phyloP scores from a whole-genome alignment of 106 monocot genomes.

The Dendrobium chrysotoxum region DNA sequence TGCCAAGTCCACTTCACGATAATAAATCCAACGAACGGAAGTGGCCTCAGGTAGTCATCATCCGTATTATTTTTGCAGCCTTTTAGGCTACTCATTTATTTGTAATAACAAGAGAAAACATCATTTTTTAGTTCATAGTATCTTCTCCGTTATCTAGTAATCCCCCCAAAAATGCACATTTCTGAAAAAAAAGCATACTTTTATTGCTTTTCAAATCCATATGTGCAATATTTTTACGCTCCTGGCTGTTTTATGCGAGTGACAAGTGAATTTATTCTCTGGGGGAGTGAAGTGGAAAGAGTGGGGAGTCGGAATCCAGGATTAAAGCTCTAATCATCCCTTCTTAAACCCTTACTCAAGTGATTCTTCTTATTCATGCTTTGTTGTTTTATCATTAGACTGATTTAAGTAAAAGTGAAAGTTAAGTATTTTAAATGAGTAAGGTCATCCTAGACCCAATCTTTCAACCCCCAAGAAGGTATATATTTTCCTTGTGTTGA shows the following conservation, averaged over 20 bases:
- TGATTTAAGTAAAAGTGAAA: background rate
- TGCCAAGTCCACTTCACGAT: background rate
- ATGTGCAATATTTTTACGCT: background rate
- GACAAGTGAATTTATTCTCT: background rate
- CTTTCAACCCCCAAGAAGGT: background rate
- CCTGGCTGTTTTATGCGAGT: background rate
- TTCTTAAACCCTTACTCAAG: background rate
- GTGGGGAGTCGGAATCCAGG: background rate
- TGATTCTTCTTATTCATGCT: background rate
- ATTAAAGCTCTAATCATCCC: background rate
- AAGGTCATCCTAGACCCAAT: background rate
- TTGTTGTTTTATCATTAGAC: background rate
- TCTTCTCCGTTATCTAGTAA: background rate
- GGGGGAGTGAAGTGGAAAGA: background rate
- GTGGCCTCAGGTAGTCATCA: conserved; percentile 4
- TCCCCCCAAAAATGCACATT: background rate
- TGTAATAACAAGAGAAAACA: background rate
- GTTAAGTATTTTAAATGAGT: background rate
- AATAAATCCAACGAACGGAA: background rate
- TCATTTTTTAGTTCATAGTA: background rate
- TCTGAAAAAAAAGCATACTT: background rate
- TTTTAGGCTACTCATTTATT: background rate
- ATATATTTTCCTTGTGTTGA: background rate
- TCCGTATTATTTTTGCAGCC: background rate
- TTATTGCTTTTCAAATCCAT: background rate